phyloP scores from a whole-genome alignment of 345 rosid species.

The Anacardium occidentale region DNA sequence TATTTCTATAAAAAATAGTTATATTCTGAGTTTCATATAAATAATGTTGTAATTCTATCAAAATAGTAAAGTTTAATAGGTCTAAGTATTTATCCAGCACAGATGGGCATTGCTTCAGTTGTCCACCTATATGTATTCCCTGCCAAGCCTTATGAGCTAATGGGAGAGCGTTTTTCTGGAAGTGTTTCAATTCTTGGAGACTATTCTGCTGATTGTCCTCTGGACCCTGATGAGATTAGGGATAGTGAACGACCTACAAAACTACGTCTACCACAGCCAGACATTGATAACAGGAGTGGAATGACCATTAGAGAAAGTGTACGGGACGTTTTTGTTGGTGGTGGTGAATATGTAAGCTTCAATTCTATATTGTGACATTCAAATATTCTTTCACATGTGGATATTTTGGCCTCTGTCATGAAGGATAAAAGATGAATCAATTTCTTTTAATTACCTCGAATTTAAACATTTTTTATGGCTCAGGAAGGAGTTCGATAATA shows the following conservation, averaged over 20 bases:
- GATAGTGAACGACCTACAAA: slow-evolving; percentile 98
- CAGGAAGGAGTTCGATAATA: too few species aligned
- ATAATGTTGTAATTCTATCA: slow-evolving; percentile 11
- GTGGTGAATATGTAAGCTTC: slow-evolving; percentile 85
- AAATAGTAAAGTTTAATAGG: slow-evolving; percentile 36
- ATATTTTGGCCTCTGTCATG: neutral
- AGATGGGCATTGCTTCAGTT: slow-evolving; percentile 98
- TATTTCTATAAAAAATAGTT: neutral
- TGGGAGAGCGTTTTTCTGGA: slow-evolving; percentile 86
- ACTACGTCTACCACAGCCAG: slow-evolving; percentile 86
- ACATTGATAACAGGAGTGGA: slow-evolving; percentile 62
- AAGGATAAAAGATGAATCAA: neutral
- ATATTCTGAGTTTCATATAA: neutral
- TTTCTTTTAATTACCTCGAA: neutral
- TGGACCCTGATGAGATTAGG: slow-evolving; percentile 96
- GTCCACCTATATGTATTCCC: slow-evolving; percentile 97
- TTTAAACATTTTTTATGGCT: neutral
- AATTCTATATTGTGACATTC: slow-evolving; percentile 3
- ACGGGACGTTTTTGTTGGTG: slow-evolving; percentile 86
- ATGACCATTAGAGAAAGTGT: slow-evolving; percentile 94
- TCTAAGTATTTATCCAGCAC: slow-evolving; percentile 59
- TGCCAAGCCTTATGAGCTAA: slow-evolving; percentile 77
- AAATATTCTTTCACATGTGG: neutral
- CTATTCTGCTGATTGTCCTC: slow-evolving; percentile 87
- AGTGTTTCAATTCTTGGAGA: slow-evolving; percentile 91